A percentile compares a stretch with the other conserved stretches of the same genome.
Conservation (phyloP, 2,329 filamentous ascomycete genomes). For the Hypoxylon sp. region DNA sequence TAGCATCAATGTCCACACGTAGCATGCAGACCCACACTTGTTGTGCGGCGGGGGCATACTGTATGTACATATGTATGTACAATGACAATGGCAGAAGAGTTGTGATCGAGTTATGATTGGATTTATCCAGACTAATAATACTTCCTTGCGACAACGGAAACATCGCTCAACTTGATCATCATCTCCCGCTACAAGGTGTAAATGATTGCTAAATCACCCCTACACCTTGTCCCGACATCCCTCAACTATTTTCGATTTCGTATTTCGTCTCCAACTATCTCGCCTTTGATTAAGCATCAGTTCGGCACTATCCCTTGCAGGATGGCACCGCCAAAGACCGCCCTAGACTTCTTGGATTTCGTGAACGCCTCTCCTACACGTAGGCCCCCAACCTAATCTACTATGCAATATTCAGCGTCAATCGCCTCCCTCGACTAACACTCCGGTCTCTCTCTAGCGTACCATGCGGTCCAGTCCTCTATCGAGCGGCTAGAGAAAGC, state of each 20-base stretch:
- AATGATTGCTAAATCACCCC: conserved; percentile 29
- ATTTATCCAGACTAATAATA: neutral
- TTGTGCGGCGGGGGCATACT: too few relatives aligned
- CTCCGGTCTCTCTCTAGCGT: conserved; percentile 71
- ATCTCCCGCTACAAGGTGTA: conserved; percentile 14
- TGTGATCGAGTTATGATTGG: too few relatives aligned
- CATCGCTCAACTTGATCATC: neutral
- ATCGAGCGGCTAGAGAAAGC: conserved; percentile 82
- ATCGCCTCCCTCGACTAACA: conserved; percentile 40
- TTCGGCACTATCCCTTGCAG: conserved; percentile 48
- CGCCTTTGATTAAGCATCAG: conserved; percentile 17
- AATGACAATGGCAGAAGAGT: too few relatives aligned
- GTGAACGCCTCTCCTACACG: conserved; percentile 95
- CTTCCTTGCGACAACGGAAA: neutral
- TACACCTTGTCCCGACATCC: conserved; percentile 27
- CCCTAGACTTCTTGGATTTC: conserved; percentile 90
- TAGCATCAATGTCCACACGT: too few relatives aligned
- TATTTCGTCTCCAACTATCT: conserved; percentile 28
- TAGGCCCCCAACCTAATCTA: conserved; percentile 58
- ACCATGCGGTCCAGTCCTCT: conserved; percentile 89
- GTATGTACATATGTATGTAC: too few relatives aligned
- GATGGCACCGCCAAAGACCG: conserved; percentile 70
- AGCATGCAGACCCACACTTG: too few relatives aligned
- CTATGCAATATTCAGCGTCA: conserved; percentile 2
- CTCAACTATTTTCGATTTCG: conserved; percentile 37